Base-by-base conservation (phyloP, 805 yeast species). In the Schwanniomyces polymorphus region DNA sequence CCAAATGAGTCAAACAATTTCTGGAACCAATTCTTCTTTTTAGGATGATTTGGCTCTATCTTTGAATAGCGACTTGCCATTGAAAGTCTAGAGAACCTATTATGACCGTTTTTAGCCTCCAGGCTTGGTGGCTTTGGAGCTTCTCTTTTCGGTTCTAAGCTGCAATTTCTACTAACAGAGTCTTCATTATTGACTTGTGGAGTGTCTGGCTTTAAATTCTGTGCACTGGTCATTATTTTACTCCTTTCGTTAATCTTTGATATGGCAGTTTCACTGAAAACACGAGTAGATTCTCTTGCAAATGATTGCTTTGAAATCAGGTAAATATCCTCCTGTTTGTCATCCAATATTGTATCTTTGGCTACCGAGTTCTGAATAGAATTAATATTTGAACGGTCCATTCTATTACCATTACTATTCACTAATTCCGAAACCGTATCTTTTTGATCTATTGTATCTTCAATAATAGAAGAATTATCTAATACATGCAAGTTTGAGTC, bases 101-200 rank as follows among this genome's bases (percentile, higher is more conserved):
- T 58, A 29, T 56, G 54, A 7, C 52, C 61, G 11, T 39, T 41
- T 7, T 41, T 45, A 4, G 45, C 35, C 17, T 28, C 38, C n/a
- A 16, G n/a, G 7, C 29, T 51, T 9, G 75, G 75, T n/a, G 71
- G 61, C 43, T 57, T 61, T 6, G 78, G 78, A 2, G 77, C 76
- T 21, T 52, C 62, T 43, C 76, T 53, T 53, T 64, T 68, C 1
- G 77, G 76, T 45, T 60, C 66, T 53, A 71, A 61, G 29, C 72
- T 64, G 38, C 63, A 50, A 42, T 61, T 55, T 38, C 66, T 60
- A 43, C 63, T 54, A 6, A 61, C 43, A 7, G 59, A 53, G 16
- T 42, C 46, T 7, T 49, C 49, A 14, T 40, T 39, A 18, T 17
- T 34, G 9, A 17, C 1, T 10, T 10, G 2, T 37, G 27, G 39